phyloP scores from a whole-genome alignment of 2,329 filamentous ascomycete species.

The Ophiostoma ulmi region DNA sequence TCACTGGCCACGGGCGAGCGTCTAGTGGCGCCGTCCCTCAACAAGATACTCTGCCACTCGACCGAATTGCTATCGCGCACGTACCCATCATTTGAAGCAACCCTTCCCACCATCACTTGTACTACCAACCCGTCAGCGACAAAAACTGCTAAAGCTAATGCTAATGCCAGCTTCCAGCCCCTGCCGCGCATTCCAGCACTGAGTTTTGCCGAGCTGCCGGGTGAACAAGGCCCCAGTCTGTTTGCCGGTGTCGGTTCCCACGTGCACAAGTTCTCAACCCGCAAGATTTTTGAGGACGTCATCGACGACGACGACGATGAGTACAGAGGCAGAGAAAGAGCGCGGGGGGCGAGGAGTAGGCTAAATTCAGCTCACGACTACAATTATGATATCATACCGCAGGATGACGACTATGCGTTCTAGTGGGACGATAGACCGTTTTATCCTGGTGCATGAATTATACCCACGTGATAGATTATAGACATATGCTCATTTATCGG shows the following conservation, averaged over 20 bases:
- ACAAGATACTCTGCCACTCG: slow-evolving; percentile 27
- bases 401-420: not conserved
- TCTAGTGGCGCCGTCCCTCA: slow-evolving; percentile 31
- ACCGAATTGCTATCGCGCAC: not conserved
- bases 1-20: slow-evolving; percentile 44
- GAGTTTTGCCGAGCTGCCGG: slow-evolving; percentile 43
- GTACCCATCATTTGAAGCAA: slow-evolving; percentile 12
- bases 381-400: not conserved
- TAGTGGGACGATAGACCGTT: not conserved
- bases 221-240: slow-evolving; percentile 43
- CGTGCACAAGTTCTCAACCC: slow-evolving; percentile 45
- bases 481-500: not conserved
- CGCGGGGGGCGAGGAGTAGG: too few species aligned
- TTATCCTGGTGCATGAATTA: not conserved
- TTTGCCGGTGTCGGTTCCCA: slow-evolving; percentile 40
- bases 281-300: slow-evolving; percentile 34
- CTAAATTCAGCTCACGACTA: not conserved
- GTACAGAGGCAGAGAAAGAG: not conserved
- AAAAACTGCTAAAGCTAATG: too few species aligned
- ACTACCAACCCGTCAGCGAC: not conserved
- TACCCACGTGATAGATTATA: not conserved
- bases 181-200: slow-evolving; percentile 36
- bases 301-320: slow-evolving; percentile 20
- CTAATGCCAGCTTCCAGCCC: too few species aligned
- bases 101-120: not conserved